phyloP scores from a whole-genome alignment of 1,284 basidiomycete genomes.

The Vanrija sp. region DNA sequence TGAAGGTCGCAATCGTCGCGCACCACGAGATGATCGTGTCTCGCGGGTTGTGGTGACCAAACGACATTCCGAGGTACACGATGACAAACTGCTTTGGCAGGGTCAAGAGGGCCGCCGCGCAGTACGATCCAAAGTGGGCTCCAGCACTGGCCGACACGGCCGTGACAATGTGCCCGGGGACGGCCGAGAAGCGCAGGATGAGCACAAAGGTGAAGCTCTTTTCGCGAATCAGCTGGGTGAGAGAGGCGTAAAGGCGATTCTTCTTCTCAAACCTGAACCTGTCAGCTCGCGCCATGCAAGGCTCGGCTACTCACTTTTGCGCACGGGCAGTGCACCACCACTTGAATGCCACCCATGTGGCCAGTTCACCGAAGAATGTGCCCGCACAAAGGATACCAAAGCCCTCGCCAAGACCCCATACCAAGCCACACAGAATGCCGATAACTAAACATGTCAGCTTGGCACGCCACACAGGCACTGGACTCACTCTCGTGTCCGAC shows the following conservation, averaged over 20 bases:
- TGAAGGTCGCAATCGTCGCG: slow-evolving; percentile 31
- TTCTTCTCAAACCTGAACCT: slow-evolving; percentile 34
- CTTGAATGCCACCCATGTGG: slow-evolving; percentile 43
- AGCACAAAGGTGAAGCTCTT: slow-evolving; percentile 47
- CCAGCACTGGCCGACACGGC: slow-evolving; percentile 43
- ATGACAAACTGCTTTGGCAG: slow-evolving; percentile 45
- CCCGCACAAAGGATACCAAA: slow-evolving; percentile 43
- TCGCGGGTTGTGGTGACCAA: slow-evolving; percentile 28
- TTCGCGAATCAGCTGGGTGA: slow-evolving; percentile 43
- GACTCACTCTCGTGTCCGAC: slow-evolving; percentile 42
- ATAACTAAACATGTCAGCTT: slow-evolving; percentile 21
- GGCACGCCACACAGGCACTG: neutral
- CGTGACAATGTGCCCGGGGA: slow-evolving; percentile 45
- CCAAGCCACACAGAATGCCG: slow-evolving; percentile 40
- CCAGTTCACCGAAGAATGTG: slow-evolving; percentile 44
- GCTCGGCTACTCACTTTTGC: slow-evolving; percentile 26
- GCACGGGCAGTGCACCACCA: slow-evolving; percentile 39
- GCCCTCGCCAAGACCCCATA: slow-evolving; percentile 39
- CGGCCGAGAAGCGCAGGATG: slow-evolving; percentile 42
- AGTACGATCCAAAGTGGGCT: slow-evolving; percentile 41
- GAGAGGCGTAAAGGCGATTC: slow-evolving; percentile 40
- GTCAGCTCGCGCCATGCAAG: neutral
- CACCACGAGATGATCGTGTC: slow-evolving; percentile 37
- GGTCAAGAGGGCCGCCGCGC: slow-evolving; percentile 41
- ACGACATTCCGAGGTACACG: slow-evolving; percentile 42